Percentiles rank a stretch among this genome's conserved stretches.
Conservation (phyloP, 352 stramenopile species). For the Phytophthora hibernalis region DNA sequence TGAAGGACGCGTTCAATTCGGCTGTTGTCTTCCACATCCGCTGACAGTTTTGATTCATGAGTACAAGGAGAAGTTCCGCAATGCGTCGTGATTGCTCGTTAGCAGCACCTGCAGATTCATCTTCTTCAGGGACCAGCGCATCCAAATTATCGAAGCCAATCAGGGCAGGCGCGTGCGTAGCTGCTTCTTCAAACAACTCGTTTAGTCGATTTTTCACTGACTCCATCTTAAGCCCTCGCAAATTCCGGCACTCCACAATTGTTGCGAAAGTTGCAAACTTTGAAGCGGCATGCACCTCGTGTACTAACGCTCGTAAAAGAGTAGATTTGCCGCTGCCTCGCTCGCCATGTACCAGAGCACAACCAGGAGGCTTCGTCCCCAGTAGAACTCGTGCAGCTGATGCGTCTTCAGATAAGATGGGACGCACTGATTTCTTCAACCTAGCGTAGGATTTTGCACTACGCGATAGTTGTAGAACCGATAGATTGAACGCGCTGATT, state of each 20-base stretch:
- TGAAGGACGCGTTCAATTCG: conserved; percentile 65
- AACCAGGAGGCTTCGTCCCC: conserved; percentile 64
- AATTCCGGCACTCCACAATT: conserved; percentile 68
- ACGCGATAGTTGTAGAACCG: conserved; percentile 48
- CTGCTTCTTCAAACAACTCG: conserved; percentile 63
- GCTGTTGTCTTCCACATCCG: conserved; percentile 68
- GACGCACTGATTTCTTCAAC: conserved; percentile 53
- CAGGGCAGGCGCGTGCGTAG: conserved; percentile 56
- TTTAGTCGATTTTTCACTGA: conserved; percentile 73
- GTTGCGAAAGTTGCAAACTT: conserved; percentile 53
- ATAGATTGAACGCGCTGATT: conserved; percentile 31
- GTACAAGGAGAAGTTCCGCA: conserved; percentile 71
- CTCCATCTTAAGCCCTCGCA: conserved; percentile 90
- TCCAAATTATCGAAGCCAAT: conserved; percentile 89
- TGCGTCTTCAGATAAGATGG: conserved; percentile 59
- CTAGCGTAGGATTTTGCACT: conserved; percentile 51
- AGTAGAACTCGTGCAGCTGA: conserved; percentile 64
- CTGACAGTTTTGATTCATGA: conserved; percentile 60
- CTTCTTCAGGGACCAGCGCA: conserved; percentile 79
- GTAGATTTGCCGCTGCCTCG: conserved; percentile 85
- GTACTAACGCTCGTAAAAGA: conserved; percentile 55
- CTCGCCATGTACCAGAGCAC: conserved; percentile 73
- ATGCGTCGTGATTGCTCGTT: conserved; percentile 91
- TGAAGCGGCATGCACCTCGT: conserved; percentile 42
- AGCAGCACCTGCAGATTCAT: conserved; percentile 67